Percentiles rank a stretch among this genome's conserved stretches.
Conservation (phyloP, 495 filamentous ascomycete genomes). For the Neurospora intermedia region DNA sequence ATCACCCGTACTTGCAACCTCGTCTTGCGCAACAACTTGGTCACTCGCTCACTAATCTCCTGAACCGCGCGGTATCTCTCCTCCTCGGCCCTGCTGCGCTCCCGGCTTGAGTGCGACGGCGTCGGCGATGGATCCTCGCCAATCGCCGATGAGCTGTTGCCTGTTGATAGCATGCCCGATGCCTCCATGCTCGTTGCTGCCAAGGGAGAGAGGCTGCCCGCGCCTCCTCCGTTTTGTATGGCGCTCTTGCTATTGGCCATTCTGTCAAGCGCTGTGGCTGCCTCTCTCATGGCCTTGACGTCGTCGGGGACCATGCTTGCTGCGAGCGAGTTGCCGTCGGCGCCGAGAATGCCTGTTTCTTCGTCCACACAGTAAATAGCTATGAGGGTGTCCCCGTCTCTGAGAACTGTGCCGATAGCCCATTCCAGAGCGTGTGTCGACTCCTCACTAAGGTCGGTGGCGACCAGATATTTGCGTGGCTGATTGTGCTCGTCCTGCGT, state of each 20-base stretch:
- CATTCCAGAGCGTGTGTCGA: slow-evolving; percentile 91
- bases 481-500: slow-evolving; percentile 67
- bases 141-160: slow-evolving; percentile 9
- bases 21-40: slow-evolving; percentile 79
- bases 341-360: slow-evolving; percentile 49
- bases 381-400: slow-evolving; percentile 87
- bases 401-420: slow-evolving; percentile 91
- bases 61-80: slow-evolving; percentile 68
- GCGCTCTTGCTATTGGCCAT: slow-evolving; percentile 28
- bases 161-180: slow-evolving; percentile 18
- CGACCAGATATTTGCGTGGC: slow-evolving; percentile 80
- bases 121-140: slow-evolving; percentile 26
- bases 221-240: slow-evolving; percentile 18
- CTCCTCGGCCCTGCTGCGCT: slow-evolving; percentile 51
- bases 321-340: slow-evolving; percentile 11
- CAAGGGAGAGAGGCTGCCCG: background rate
- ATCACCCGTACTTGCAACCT: slow-evolving; percentile 81
- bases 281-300: slow-evolving; percentile 58
- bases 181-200: background rate
- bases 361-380: slow-evolving; percentile 88
- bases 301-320: slow-evolving; percentile 28
- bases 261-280: slow-evolving; percentile 43
- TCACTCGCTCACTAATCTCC: slow-evolving; percentile 66
- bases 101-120: slow-evolving; percentile 21
- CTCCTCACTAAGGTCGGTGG: slow-evolving; percentile 87